These are phyloP conservation scores for Dendrobium huoshanense DNA, from an alignment of 106 monocot genomes.

Conservation along the genomic window DNA sequence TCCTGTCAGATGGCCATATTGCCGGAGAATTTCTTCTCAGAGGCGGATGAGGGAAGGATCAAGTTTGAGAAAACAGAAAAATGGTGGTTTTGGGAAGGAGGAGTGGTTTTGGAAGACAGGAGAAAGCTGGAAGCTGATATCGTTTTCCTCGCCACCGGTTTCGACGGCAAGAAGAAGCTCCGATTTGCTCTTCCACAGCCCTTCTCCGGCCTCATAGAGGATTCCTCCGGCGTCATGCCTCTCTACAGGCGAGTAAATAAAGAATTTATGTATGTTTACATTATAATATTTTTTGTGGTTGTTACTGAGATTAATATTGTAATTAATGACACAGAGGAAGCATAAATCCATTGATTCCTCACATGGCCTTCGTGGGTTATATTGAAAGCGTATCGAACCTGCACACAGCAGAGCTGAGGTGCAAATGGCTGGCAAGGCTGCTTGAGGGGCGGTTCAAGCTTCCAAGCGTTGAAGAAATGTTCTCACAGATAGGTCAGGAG, in stretches of 20 bases:
- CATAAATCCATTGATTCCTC: conserved; percentile 68
- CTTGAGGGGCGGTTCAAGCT: conserved; percentile 51
- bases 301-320: background rate
- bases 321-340: conserved; percentile 33
- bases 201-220: conserved; percentile 31
- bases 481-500: conserved; percentile 34
- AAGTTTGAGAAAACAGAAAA: conserved; percentile 39
- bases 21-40: conserved; percentile 68
- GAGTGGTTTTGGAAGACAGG: conserved; percentile 63
- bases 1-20: conserved; percentile 90
- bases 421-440: conserved; percentile 69
- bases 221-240: conserved; percentile 59
- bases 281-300: no score
- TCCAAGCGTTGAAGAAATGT: conserved; percentile 52
- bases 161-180: conserved; percentile 79
- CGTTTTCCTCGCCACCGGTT: conserved; percentile 80
- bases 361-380: conserved; percentile 85
- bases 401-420: conserved; percentile 77
- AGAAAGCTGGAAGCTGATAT: conserved; percentile 60
- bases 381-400: conserved; percentile 92
- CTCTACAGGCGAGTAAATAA: conserved; percentile 42
- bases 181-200: conserved; percentile 47
- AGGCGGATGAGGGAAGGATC: conserved; percentile 66
- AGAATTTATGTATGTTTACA: no score
- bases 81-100: conserved; percentile 66